These are phyloP conservation scores for Penicillium sp. DNA, from an alignment of 2,329 filamentous ascomycete species.

Conservation along the genomic window DNA sequence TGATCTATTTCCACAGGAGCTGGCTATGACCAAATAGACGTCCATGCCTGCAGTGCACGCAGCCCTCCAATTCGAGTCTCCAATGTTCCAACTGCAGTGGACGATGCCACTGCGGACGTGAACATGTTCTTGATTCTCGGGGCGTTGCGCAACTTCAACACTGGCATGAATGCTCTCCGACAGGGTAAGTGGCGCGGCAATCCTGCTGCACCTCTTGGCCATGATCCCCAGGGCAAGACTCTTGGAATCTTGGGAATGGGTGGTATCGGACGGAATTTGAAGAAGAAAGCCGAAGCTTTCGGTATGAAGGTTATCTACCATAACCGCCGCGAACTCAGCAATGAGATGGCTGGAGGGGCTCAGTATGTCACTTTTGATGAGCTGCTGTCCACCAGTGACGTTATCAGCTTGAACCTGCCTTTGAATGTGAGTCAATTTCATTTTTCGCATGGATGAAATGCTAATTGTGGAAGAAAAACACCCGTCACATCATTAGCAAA, in stretches of 20 bases:
- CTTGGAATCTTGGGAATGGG: slow-evolving; percentile 85
- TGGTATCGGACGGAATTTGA: slow-evolving; percentile 77
- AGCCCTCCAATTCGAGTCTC: slow-evolving; percentile 66
- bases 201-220: slow-evolving; percentile 60
- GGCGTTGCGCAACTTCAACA: slow-evolving; percentile 72
- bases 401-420: slow-evolving; percentile 78
- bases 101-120: slow-evolving; percentile 81
- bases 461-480: slow-evolving; percentile 54
- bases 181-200: slow-evolving; percentile 68
- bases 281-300: slow-evolving; percentile 72
- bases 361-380: slow-evolving; percentile 68
- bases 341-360: slow-evolving; percentile 49
- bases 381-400: slow-evolving; percentile 69
- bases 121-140: slow-evolving; percentile 81
- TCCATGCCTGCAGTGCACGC: slow-evolving; percentile 68
- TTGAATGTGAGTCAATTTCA: slow-evolving; percentile 65
- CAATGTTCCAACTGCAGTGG: slow-evolving; percentile 78
- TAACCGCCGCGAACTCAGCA: slow-evolving; percentile 65
- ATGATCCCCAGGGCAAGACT: slow-evolving; percentile 76
- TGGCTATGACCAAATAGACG: slow-evolving; percentile 82
- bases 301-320: slow-evolving; percentile 76
- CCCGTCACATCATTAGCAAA: slow-evolving; percentile 73
- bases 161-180: slow-evolving; percentile 66
- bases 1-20: slow-evolving; percentile 56
- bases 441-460: background rate